phyloP scores from a whole-genome alignment of 768 basidiomycete species.

The Mycena galericulata region DNA sequence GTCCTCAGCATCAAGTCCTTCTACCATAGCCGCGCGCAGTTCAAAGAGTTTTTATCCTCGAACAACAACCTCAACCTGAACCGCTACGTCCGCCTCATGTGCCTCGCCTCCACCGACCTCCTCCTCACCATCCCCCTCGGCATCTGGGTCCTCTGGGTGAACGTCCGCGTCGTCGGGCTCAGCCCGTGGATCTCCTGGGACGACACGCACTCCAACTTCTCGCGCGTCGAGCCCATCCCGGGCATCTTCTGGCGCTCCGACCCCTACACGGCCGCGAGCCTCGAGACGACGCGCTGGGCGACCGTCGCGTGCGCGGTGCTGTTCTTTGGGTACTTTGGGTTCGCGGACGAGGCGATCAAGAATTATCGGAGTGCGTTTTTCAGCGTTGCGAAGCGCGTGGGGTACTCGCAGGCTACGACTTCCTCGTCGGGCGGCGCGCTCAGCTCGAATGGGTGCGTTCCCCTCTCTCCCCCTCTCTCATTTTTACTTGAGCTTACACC shows the following conservation, averaged over 20 bases:
- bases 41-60: constrained; percentile 54
- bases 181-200: constrained; percentile 63
- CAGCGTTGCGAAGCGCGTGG: constrained; percentile 49
- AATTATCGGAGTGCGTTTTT: constrained; percentile 58
- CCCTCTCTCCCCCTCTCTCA: background rate
- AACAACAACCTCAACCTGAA: constrained; percentile 56
- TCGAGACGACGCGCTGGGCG: constrained; percentile 64
- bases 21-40: constrained; percentile 54
- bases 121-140: constrained; percentile 60
- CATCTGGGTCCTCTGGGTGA: constrained; percentile 52
- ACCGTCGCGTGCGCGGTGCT: constrained; percentile 59
- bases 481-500: background rate
- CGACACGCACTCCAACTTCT: constrained; percentile 62
- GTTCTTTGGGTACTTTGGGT: constrained; percentile 79
- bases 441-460: constrained; percentile 42
- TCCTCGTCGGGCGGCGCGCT: constrained; percentile 33
- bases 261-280: constrained; percentile 31
- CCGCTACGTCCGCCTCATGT: constrained; percentile 70
- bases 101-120: constrained; percentile 60
- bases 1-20: constrained; percentile 56
- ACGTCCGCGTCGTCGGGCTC: constrained; percentile 44
- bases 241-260: constrained; percentile 55
- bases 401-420: constrained; percentile 19
- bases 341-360: constrained; percentile 69
- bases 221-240: constrained; percentile 56